Evolutionary conservation across 352 stramenopile genomes (phyloP).

Genomic region (Stramenopiles sp.): DNA sequence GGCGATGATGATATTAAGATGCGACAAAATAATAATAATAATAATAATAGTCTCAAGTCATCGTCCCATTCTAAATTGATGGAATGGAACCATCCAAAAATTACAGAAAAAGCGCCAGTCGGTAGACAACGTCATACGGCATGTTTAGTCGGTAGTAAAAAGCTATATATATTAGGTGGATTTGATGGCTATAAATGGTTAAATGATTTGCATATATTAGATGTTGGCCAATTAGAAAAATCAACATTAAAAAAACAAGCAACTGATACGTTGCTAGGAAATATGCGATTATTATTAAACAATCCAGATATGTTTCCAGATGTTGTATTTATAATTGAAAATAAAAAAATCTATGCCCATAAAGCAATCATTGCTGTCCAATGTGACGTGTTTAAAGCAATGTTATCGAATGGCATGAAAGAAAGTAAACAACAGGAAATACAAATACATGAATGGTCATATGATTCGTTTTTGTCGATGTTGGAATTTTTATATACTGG

Average conservation of each 20-base stretch:
- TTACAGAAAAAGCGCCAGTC: not conserved
- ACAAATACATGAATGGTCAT: slow-evolving; percentile 10
- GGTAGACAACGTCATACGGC: slow-evolving; percentile 14
- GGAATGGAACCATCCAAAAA: slow-evolving; percentile 11
- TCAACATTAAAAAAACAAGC: slow-evolving; percentile 5
- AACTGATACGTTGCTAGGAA: slow-evolving; percentile 32
- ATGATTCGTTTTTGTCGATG: slow-evolving; percentile 12
- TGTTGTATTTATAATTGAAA: slow-evolving; percentile 12
- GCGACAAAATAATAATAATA: too few species aligned
- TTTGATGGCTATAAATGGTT: slow-evolving; percentile 19
- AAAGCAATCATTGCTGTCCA: slow-evolving; percentile 16
- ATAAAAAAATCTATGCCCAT: slow-evolving; percentile 13
- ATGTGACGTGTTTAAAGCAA: slow-evolving; percentile 9
- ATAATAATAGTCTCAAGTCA: not conserved
- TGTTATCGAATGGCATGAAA: slow-evolving; percentile 14
- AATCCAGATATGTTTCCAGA: slow-evolving; percentile 15
- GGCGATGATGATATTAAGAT: too few species aligned
- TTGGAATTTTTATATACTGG: slow-evolving; percentile 17
- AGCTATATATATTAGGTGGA: slow-evolving; percentile 4
- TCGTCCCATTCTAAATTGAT: slow-evolving; percentile 9
- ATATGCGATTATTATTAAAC: slow-evolving; percentile 10
- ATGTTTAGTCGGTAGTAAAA: slow-evolving; percentile 14
- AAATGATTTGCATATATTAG: slow-evolving; percentile 14
- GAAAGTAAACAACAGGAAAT: slow-evolving; percentile 11
- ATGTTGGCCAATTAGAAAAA: slow-evolving; percentile 16